Conservation (phyloP, 768 basidiomycete genomes). For the Suillus subaureus region DNA sequence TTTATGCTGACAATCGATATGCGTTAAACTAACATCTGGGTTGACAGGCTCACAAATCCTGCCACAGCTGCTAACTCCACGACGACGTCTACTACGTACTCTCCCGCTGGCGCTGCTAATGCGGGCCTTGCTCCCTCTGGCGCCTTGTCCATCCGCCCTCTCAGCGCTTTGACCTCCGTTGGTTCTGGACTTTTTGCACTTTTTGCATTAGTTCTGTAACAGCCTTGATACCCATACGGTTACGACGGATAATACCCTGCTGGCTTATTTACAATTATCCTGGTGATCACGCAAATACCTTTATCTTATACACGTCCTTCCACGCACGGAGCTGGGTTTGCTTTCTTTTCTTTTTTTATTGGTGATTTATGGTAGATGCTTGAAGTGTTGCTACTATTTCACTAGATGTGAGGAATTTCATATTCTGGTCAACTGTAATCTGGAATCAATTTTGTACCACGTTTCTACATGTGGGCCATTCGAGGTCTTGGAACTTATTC, state of each 20-base stretch:
- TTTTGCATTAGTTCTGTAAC: constrained; percentile 27
- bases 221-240: constrained; percentile 41
- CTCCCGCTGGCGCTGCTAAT: constrained; percentile 37
- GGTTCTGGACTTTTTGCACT: constrained; percentile 23
- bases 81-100: constrained; percentile 14
- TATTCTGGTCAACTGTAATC: neutral
- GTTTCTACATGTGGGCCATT: too few relatives aligned
- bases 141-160: constrained; percentile 25
- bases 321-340: constrained; percentile 16
- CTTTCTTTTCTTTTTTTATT: constrained; percentile 6
- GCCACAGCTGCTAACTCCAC: constrained; percentile 14
- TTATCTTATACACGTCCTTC: constrained; percentile 3
- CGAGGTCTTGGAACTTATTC: neutral
- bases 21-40: constrained; percentile 11
- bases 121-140: constrained; percentile 27
- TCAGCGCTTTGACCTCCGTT: constrained; percentile 26
- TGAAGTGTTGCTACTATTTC: neutral
- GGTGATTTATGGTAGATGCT: constrained; percentile 1
- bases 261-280: constrained; percentile 34
- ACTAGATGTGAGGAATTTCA: neutral
- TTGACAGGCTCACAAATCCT: constrained; percentile 8
- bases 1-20: neutral
- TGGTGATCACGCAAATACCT: constrained; percentile 21
- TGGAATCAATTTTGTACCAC: constrained; percentile 5
- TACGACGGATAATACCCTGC: constrained; percentile 39